A percentile compares a stretch with the other conserved stretches of the same genome.
Evolutionary conservation across 768 basidiomycete genomes (phyloP).

Genomic region (Suillus bovinus): DNA sequence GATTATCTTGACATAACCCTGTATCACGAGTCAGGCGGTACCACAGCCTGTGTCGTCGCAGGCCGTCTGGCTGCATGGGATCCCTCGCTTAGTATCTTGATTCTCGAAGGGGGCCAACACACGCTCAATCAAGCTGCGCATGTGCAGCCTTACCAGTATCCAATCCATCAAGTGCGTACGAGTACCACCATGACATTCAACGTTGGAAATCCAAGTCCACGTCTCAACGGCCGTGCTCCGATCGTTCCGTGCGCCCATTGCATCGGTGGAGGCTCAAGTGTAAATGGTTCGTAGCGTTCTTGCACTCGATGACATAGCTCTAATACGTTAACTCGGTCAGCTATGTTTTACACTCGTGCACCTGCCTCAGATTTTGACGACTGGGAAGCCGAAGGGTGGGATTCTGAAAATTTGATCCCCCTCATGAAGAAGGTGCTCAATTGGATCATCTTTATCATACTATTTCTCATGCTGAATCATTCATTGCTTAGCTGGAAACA

Average conservation of each 20-base stretch:
- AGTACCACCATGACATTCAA: not conserved
- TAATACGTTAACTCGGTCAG: not conserved
- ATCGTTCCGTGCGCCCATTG: not conserved
- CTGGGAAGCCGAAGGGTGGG: not conserved
- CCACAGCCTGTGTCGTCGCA: not conserved
- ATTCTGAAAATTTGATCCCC: not conserved
- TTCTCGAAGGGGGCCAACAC: not conserved
- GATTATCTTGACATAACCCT: not conserved
- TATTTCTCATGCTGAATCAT: not conserved
- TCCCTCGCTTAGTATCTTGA: not conserved
- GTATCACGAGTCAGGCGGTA: not conserved
- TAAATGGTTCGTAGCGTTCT: not conserved
- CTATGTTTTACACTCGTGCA: not conserved
- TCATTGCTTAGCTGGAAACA: not conserved
- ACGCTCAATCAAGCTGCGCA: not conserved
- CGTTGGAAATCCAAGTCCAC: not conserved
- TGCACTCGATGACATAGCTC: not conserved
- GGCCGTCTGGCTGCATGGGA: not conserved
- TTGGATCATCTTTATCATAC: too few species aligned
- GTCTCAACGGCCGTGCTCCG: not conserved
- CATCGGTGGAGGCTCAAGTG: not conserved
- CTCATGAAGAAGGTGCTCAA: not conserved
- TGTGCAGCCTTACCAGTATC: not conserved
- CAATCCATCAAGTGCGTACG: not conserved
- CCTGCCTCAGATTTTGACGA: not conserved